Base-by-base conservation (phyloP, 805 yeast genomes). In the Danielia reshetovae region DNA sequence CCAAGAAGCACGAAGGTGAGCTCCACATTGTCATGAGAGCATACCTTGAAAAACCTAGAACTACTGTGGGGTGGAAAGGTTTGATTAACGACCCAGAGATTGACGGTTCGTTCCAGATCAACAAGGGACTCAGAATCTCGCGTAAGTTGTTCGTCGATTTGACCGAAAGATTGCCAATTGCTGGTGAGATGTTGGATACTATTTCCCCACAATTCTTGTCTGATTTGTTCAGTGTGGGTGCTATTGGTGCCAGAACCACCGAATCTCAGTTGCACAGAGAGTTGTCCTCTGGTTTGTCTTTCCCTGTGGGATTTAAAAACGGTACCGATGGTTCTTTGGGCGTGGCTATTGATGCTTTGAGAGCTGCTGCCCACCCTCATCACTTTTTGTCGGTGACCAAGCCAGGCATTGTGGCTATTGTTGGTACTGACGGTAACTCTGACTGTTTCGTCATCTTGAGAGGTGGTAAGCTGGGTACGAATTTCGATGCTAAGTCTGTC, bases 61-160 rank as follows among this genome's bases (percentile, higher is more conserved):
- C 98, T 45, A 90, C 97, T 16, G 97, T 90, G 36, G 98, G 98
- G 46, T 90, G 98, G 98, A 90, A 90, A 67, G 98, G 98, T 53
- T 72, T 90, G 54, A 88, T 90, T 59, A 90, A 90, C 62, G 98
- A 90, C 65, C 98, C 98, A 30, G 95, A 90, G 55, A 77, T 90
- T 42, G 86, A 90, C 64, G 84, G 85, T 55, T 72, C 96, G 31
- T 93, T 83, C 77, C 83, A 90, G 60, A 93, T 90, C 61, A 90
- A 90, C 76, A 86, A 87, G 67, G 98, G 98, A 54, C 73, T 90
- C 46, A 78, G 87, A 52, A 75, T 85, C 25, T 77, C 97, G 9
- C 81, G 98, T 69, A 75, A 83, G 57, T 74, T 93, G 60, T 90
- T 84, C 62, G 78, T 77, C 36, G 85, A 85, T 45, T 75, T 89